Conservation (phyloP, 345 rosid species). For the Citrus maxima region DNA sequence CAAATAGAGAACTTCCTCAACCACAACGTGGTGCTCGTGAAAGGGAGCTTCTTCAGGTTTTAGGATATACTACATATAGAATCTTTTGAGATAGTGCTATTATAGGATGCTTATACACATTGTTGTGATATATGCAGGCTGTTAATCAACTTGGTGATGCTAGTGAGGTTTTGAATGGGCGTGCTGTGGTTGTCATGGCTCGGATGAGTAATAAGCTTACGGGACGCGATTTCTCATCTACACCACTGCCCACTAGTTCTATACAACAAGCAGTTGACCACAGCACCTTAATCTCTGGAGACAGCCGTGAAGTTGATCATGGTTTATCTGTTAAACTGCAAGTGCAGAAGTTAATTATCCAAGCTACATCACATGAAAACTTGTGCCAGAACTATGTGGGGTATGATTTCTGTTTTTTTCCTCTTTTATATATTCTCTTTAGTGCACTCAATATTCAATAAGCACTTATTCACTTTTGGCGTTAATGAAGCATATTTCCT, state of each 20-base stretch:
- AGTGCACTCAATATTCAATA: background rate
- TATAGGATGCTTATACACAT: constrained; percentile 6
- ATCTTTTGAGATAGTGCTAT: background rate
- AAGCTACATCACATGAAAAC: constrained; percentile 87
- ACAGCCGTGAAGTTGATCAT: constrained; percentile 82
- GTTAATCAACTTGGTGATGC: constrained; percentile 98
- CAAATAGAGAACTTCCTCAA: constrained; percentile 66
- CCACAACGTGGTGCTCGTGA: constrained; percentile 95
- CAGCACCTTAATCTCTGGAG: constrained; percentile 72
- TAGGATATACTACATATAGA: background rate
- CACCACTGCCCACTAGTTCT: constrained; percentile 44
- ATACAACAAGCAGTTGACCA: constrained; percentile 57
- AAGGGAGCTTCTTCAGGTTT: constrained; percentile 92
- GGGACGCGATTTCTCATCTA: constrained; percentile 77
- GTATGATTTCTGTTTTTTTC: constrained; percentile 37
- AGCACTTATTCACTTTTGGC: background rate
- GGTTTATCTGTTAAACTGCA: constrained; percentile 89
- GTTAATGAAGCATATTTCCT: background rate
- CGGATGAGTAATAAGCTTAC: constrained; percentile 94
- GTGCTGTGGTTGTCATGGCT: constrained; percentile 92
- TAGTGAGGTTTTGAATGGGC: constrained; percentile 89
- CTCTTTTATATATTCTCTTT: background rate
- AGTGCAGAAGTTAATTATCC: constrained; percentile 88
- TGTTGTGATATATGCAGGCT: constrained; percentile 46
- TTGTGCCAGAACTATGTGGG: constrained; percentile 97